A percentile compares a stretch with the other conserved stretches of the same genome.
Conservation (phyloP, 2,329 filamentous ascomycete species). For the Cercospora zeae-maydis region DNA sequence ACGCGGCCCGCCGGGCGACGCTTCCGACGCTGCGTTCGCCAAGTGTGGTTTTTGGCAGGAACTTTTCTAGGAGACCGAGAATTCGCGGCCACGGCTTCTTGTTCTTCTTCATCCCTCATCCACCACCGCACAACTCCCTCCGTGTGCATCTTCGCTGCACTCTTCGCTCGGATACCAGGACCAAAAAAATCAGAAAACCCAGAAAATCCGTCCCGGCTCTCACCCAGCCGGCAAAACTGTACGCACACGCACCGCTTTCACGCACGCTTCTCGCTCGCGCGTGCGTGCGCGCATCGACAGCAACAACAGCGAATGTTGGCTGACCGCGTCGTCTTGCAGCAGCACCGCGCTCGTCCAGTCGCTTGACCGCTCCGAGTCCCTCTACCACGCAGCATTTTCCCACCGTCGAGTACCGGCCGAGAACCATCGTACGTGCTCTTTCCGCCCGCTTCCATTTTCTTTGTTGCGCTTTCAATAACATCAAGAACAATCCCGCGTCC, state of each 20-base stretch:
- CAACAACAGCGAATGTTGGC: constrained; percentile 10
- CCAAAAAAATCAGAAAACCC: constrained; percentile 42
- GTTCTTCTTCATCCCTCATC: constrained; percentile 7
- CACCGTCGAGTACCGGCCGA: background rate
- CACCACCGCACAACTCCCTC: constrained; percentile 8
- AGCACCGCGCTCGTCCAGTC: constrained; percentile 15
- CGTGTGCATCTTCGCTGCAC: constrained; percentile 15
- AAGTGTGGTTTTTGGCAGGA: constrained; percentile 7
- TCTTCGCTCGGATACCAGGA: constrained; percentile 25
- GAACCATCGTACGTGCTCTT: constrained; percentile 12
- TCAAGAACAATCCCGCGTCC: constrained; percentile 13
- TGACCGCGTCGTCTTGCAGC: constrained; percentile 1
- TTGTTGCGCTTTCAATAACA: constrained; percentile 12
- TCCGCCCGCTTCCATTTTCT: background rate
- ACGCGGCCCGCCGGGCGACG: constrained; percentile 1
- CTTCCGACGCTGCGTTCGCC: constrained; percentile 1
- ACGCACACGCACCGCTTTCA: background rate
- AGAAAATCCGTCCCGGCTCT: constrained; percentile 32
- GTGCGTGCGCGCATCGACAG: background rate
- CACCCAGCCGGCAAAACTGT: constrained; percentile 24
- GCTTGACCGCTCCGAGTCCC: constrained; percentile 4
- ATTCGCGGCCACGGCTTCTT: constrained; percentile 4
- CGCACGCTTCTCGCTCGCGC: background rate
- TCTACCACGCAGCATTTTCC: background rate
- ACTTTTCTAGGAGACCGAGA: constrained; percentile 4